phyloP scores from a whole-genome alignment of 352 stramenopile species.

The Globisporangium paroecandrum region DNA sequence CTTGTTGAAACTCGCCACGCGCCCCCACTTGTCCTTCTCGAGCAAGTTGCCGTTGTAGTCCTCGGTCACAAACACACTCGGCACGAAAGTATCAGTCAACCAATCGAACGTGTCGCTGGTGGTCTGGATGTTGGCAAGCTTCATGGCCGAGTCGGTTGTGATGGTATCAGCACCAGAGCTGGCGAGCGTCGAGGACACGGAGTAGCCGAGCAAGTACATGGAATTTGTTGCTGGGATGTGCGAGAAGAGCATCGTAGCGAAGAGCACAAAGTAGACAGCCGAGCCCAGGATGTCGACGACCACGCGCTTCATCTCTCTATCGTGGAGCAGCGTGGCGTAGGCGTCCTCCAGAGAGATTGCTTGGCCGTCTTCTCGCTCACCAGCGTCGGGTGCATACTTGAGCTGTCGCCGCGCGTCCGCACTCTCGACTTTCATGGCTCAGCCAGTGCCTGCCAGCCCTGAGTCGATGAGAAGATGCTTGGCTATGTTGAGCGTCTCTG shows the following conservation, averaged over 20 bases:
- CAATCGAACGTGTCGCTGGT: slow-evolving; percentile 43
- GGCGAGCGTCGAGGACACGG: slow-evolving; percentile 30
- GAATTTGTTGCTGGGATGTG: slow-evolving; percentile 29
- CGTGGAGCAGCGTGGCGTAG: slow-evolving; percentile 30
- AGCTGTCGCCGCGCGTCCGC: not conserved
- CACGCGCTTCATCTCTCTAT: slow-evolving; percentile 31
- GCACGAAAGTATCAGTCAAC: slow-evolving; percentile 40
- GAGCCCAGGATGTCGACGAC: slow-evolving; percentile 25
- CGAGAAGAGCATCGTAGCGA: slow-evolving; percentile 44
- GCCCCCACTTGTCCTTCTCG: slow-evolving; percentile 23
- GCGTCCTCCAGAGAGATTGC: slow-evolving; percentile 25
- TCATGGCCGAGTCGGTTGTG: slow-evolving; percentile 38
- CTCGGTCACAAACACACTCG: slow-evolving; percentile 39
- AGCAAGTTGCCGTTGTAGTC: slow-evolving; percentile 48
- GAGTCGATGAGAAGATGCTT: too few relatives aligned
- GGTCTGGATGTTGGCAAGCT: slow-evolving; percentile 42
- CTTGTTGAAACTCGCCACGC: slow-evolving; percentile 32
- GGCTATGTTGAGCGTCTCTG: not conserved
- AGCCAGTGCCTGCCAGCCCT: too few relatives aligned
- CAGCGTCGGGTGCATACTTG: too few relatives aligned
- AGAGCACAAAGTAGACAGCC: slow-evolving; percentile 33
- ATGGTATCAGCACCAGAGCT: slow-evolving; percentile 44
- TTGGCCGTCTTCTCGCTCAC: too few relatives aligned
- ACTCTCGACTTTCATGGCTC: slow-evolving; percentile 10
- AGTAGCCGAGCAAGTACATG: slow-evolving; percentile 34